phyloP scores from a whole-genome alignment of 495 filamentous ascomycete species.

The Neurospora sp. region DNA sequence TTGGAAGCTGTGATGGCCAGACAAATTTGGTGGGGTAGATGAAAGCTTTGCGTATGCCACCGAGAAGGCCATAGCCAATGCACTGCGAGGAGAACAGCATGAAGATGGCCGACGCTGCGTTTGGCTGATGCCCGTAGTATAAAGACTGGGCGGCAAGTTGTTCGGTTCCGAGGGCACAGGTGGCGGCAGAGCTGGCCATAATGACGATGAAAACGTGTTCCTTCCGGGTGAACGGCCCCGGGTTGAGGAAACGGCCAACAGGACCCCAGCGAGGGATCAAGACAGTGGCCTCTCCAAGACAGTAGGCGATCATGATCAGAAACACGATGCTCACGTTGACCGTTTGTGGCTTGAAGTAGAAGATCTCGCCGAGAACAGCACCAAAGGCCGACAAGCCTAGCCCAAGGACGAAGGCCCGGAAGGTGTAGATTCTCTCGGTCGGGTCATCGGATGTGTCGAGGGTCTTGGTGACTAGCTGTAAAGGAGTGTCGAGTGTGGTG shows the following conservation, averaged over 20 bases:
- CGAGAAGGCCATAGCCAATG: constrained; percentile 43
- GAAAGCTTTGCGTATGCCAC: constrained; percentile 37
- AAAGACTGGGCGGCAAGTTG: constrained; percentile 30
- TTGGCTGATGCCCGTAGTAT: constrained; percentile 29
- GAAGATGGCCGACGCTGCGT: constrained; percentile 25
- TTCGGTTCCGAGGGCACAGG: constrained; percentile 21
- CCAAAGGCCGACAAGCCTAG: constrained; percentile 26
- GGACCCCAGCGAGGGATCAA: constrained; percentile 28
- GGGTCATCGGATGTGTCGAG: constrained; percentile 27
- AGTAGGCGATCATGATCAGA: constrained; percentile 30
- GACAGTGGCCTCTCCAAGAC: constrained; percentile 20
- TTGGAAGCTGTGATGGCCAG: constrained; percentile 27
- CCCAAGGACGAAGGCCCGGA: constrained; percentile 24
- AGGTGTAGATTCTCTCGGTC: constrained; percentile 19
- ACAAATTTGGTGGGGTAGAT: constrained; percentile 44
- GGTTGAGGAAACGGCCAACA: constrained; percentile 29
- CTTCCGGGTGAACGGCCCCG: constrained; percentile 28
- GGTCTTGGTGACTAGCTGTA: constrained; percentile 7
- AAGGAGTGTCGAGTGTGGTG: not conserved
- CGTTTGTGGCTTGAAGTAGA: constrained; percentile 38
- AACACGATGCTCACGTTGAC: constrained; percentile 34
- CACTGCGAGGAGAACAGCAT: constrained; percentile 32
- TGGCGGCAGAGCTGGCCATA: constrained; percentile 28
- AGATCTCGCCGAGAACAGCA: constrained; percentile 23
- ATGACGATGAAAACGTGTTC: constrained; percentile 30